phyloP scores from a whole-genome alignment of 2,329 filamentous ascomycete species.

The Zymoseptoria tritici region DNA sequence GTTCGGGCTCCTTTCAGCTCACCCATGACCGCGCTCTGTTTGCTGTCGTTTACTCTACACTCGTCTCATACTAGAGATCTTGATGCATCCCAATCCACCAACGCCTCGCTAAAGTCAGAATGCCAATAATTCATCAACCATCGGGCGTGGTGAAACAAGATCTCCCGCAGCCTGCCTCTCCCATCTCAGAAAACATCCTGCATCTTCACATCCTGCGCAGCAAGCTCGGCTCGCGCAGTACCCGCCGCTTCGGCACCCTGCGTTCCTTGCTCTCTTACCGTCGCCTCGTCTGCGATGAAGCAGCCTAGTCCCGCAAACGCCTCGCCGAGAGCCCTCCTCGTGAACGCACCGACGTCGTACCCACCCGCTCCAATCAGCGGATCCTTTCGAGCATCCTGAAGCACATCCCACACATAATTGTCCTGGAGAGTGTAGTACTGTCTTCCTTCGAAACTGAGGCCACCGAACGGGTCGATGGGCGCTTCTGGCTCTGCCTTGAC shows the following conservation, averaged over 20 bases:
- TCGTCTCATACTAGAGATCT: background rate
- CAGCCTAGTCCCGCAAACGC: conserved; percentile 85
- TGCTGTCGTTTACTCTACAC: background rate
- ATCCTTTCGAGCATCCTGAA: conserved; percentile 61
- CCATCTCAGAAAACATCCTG: conserved; percentile 33
- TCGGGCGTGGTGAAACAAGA: background rate
- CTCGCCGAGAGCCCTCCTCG: conserved; percentile 71
- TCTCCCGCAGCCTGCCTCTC: too few relatives aligned
- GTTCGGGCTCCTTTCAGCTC: background rate
- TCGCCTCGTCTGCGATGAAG: conserved; percentile 69
- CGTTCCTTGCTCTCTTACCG: conserved; percentile 34
- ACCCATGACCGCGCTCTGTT: background rate
- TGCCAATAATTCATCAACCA: background rate
- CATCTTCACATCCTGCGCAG: conserved; percentile 51
- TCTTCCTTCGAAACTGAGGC: conserved; percentile 55
- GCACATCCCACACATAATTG: conserved; percentile 67
- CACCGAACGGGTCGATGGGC: conserved; percentile 84
- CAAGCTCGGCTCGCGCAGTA: conserved; percentile 42
- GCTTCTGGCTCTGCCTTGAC: conserved; percentile 57
- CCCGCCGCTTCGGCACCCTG: conserved; percentile 18
- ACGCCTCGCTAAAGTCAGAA: background rate
- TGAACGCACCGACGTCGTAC: conserved; percentile 76
- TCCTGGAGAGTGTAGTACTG: conserved; percentile 64
- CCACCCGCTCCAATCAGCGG: conserved; percentile 66
- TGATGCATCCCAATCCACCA: background rate